Evolutionary conservation across 2,329 filamentous ascomycete genomes (phyloP), one percentile per base, ranked within the genome.

Genomic region (Dactylellina leptospora): DNA sequence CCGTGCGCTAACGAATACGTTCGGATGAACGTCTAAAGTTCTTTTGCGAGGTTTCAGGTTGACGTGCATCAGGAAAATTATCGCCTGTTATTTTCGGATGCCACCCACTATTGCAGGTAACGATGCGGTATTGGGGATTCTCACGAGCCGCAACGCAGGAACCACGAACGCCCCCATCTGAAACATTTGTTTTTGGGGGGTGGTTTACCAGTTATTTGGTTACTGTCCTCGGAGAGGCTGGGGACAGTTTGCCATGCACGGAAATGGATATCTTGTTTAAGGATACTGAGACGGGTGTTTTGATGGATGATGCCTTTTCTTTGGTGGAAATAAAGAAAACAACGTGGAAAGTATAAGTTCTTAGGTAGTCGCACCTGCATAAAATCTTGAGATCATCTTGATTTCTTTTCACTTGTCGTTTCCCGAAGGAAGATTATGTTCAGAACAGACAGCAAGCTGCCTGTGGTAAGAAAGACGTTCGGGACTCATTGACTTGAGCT

Each of bases 41-140:
- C 25, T 36, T 55, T 50, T 58, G 40, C 38, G 44, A 45, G 44
- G 64, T 71, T 71, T 71, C 66, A 71, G 45, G 45, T 71, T 71
- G 58, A 71, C 66, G 53, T 62, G 66, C 44, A 58, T 63, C 66
- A 63, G 51, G 30, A 51, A 66, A 45, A 23, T 45, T 36, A 20
- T 66, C 53, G 51, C 51, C 28, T 50, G 58, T 59, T 71, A 71
- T 71, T 71, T 71, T 71, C 44, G 66, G 66, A 63, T 44, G 47
- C 62, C 45, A 25, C 38, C 50, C 23, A 47, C 16, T 8, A 33
- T 11, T n/a, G 55, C 44, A 33, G 38, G 28, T 27, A 44, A 56
- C 45, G 16, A 25, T 30, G 55, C 59, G 38, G 48, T n/a, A n/a
- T n/a, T n/a, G 59, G 59, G 48, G 50, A 55, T 44, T 47, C 45